phyloP scores from a whole-genome alignment of 129 eudicot genomes.

The Dittrichia graveolens region DNA sequence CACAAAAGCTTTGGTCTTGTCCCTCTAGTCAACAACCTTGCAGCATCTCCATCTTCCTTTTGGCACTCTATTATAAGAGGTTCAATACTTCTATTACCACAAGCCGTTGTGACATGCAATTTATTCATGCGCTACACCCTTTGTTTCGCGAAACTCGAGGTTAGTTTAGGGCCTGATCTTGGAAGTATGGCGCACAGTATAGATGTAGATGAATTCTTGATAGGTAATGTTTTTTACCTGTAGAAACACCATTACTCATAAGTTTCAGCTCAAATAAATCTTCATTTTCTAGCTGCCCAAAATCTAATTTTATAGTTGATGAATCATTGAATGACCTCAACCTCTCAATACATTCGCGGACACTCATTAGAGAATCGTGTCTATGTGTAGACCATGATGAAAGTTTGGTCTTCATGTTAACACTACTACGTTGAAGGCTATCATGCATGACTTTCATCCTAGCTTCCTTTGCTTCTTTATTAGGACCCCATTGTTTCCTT shows the following conservation, averaged over 20 bases:
- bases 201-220: conserved; percentile 50
- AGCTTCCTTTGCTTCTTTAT: conserved; percentile 83
- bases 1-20: no score
- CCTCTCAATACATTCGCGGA: conserved; percentile 73
- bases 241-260: conserved; percentile 39
- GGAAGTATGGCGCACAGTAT: conserved; percentile 64
- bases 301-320: conserved; percentile 54
- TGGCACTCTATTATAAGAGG: no score
- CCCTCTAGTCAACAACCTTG: no score
- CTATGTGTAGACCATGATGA: conserved; percentile 56
- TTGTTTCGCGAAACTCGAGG: conserved; percentile 60
- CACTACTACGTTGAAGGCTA: conserved; percentile 64
- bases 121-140: conserved; percentile 15
- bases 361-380: conserved; percentile 47
- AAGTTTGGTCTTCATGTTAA: conserved; percentile 71
- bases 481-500: conserved; percentile 83
- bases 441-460: conserved; percentile 83
- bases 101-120: no score
- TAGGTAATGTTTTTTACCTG: conserved; percentile 52
- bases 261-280: conserved; percentile 55
- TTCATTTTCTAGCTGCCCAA: conserved; percentile 71
- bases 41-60: no score
- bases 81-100: no score
- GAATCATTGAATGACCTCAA: conserved; percentile 62
- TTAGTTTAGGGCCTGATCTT: conserved; percentile 45